Evolutionary conservation across 352 stramenopile species (phyloP).

Genomic region (Phytopythium litorale): DNA sequence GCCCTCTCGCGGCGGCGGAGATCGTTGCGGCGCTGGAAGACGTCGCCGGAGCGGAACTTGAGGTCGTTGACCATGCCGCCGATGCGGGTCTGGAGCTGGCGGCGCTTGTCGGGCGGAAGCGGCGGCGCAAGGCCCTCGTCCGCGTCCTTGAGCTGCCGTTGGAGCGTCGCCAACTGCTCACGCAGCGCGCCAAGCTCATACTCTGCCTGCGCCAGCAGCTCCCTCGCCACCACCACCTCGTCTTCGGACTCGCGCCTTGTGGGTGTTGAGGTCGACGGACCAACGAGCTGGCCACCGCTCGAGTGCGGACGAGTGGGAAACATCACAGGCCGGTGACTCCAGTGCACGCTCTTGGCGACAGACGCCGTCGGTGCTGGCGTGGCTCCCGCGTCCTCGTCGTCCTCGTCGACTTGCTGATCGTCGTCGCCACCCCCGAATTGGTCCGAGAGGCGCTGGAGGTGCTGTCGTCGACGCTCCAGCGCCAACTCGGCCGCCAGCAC

Average conservation of each 20-base stretch:
- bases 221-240: conserved; percentile 44
- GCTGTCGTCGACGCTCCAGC: conserved; percentile 9
- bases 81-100: conserved; percentile 46
- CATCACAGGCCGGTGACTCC: conserved; percentile 36
- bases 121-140: conserved; percentile 5
- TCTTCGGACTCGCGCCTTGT: conserved; percentile 26
- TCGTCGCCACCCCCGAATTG: neutral
- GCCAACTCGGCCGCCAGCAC: conserved; percentile 42
- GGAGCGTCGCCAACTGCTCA: conserved; percentile 47
- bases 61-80: conserved; percentile 52
- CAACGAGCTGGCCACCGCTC: neutral
- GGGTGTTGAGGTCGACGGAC: neutral
- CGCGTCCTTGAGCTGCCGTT: conserved; percentile 31
- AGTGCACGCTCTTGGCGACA: conserved; percentile 22
- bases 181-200: conserved; percentile 55
- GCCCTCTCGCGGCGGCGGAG: conserved; percentile 53
- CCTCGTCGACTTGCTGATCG: neutral
- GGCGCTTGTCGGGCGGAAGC: conserved; percentile 31
- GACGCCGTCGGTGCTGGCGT: neutral
- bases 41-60: conserved; percentile 57
- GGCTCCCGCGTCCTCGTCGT: neutral
- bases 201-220: conserved; percentile 64
- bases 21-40: conserved; percentile 77
- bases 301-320: neutral
- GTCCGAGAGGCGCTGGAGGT: conserved; percentile 1